A percentile compares a stretch with the other conserved stretches of the same genome.
These are phyloP conservation scores for Cytospora leucostoma DNA, from an alignment of 2,329 filamentous ascomycete genomes.

Conservation along the genomic window DNA sequence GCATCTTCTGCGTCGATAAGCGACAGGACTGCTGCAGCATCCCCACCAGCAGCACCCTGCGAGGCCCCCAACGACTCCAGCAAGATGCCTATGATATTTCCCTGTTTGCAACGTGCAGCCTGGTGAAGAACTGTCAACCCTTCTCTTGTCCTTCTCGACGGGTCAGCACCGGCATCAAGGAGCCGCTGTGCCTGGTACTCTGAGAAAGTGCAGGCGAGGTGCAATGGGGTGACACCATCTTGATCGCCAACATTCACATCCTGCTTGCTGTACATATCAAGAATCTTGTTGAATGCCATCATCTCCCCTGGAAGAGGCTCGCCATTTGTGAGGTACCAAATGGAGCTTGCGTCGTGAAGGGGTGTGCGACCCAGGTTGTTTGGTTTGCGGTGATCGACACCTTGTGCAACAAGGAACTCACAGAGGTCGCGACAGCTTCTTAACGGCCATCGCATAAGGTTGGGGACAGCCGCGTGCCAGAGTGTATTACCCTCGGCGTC, in stretches of 20 bases:
- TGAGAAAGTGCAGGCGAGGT: conserved; percentile 13
- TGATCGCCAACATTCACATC: background rate
- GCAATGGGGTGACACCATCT: conserved; percentile 3
- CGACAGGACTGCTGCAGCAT: background rate
- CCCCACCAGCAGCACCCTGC: background rate
- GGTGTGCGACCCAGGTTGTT: conserved; percentile 5
- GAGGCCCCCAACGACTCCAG: background rate
- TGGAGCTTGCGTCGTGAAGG: conserved; percentile 5
- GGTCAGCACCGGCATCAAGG: background rate
- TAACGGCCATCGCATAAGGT: background rate
- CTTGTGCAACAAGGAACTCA: conserved; percentile 1
- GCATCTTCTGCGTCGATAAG: background rate
- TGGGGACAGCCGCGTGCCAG: conserved; percentile 5
- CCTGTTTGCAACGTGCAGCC: conserved; percentile 1
- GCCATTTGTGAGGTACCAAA: too few relatives aligned
- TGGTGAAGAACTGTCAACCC: conserved; percentile 4
- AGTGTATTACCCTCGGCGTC: conserved; percentile 12
- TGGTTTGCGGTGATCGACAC: conserved; percentile 5
- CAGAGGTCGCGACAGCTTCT: too few relatives aligned
- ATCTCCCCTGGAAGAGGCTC: background rate
- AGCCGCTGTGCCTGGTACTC: conserved; percentile 6
- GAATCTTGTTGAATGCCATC: conserved; percentile 1
- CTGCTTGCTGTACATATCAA: background rate
- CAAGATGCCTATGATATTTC: conserved; percentile 11
- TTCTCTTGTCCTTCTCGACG: background rate